phyloP scores from a whole-genome alignment of 1,284 basidiomycete genomes.

The Ganoderma resinaceum region DNA sequence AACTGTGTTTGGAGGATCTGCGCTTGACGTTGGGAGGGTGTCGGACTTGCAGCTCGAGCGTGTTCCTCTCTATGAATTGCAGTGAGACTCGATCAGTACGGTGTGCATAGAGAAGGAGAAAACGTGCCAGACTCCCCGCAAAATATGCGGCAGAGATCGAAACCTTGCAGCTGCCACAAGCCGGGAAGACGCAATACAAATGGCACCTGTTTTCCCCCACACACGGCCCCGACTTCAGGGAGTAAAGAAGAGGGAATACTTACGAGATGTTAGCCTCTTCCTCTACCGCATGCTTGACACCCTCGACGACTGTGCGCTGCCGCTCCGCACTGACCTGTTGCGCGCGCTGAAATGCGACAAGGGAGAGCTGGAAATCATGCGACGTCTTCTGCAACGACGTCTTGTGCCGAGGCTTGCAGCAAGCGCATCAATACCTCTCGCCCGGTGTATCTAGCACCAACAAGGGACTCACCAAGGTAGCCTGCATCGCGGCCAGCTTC shows the following conservation, averaged over 20 bases:
- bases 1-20: slow-evolving; percentile 78
- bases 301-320: slow-evolving; percentile 85
- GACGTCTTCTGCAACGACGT: slow-evolving; percentile 88
- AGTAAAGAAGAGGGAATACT: slow-evolving; percentile 32
- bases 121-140: neutral
- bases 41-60: slow-evolving; percentile 36
- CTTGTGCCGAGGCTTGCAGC: slow-evolving; percentile 73
- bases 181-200: neutral
- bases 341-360: slow-evolving; percentile 91
- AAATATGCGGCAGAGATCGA: neutral
- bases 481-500: slow-evolving; percentile 77
- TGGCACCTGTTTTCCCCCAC: neutral
- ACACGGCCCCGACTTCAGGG: neutral
- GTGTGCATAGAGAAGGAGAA: neutral
- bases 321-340: slow-evolving; percentile 90
- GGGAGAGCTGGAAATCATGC: slow-evolving; percentile 89
- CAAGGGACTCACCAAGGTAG: slow-evolving; percentile 48
- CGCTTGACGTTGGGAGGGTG: slow-evolving; percentile 64
- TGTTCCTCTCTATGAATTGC: slow-evolving; percentile 24
- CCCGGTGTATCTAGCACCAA: neutral
- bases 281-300: slow-evolving; percentile 78
- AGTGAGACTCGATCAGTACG: neutral
- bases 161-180: neutral
- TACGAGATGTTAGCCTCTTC: slow-evolving; percentile 53
- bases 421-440: neutral